These are phyloP conservation scores for Populus pruinosa DNA, from an alignment of 345 rosid genomes.

Conservation along the genomic window DNA sequence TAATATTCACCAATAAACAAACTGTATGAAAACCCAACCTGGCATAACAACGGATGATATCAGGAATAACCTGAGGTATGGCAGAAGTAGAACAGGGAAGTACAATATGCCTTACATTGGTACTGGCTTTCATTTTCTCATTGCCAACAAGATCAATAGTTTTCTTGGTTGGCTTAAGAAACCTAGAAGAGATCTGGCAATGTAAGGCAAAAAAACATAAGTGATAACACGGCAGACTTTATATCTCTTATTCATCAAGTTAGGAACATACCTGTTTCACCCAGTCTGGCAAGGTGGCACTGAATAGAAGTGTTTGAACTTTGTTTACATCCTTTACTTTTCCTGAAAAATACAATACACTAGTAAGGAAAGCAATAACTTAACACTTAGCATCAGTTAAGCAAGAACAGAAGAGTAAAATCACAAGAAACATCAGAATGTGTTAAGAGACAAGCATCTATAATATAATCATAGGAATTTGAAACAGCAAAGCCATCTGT, in stretches of 20 bases:
- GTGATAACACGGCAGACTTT: neutral
- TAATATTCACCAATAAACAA: neutral
- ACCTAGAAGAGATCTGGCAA: conserved; percentile 61
- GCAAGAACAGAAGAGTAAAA: neutral
- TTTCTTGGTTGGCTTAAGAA: conserved; percentile 68
- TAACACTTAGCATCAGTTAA: neutral
- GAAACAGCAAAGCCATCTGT: neutral
- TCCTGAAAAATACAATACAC: conserved; percentile 44
- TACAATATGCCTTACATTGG: conserved; percentile 77
- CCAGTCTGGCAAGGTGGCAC: conserved; percentile 93
- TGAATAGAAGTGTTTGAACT: conserved; percentile 98
- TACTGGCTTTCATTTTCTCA: conserved; percentile 97
- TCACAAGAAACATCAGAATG: neutral
- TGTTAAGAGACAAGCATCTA: neutral
- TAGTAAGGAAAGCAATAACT: conserved; percentile 1
- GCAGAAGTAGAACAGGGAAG: conserved; percentile 77
- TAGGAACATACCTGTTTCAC: conserved; percentile 65
- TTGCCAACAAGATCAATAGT: conserved; percentile 98
- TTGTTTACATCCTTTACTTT: conserved; percentile 76
- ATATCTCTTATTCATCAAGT: neutral
- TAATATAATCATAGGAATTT: neutral
- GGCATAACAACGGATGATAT: conserved; percentile 85
- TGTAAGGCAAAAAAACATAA: conserved; percentile 6
- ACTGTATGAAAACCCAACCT: conserved; percentile 43
- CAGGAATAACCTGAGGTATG: conserved; percentile 77